Base-by-base conservation (phyloP, 192 early-diverging fungal genomes). In the Podila epicladia region DNA sequence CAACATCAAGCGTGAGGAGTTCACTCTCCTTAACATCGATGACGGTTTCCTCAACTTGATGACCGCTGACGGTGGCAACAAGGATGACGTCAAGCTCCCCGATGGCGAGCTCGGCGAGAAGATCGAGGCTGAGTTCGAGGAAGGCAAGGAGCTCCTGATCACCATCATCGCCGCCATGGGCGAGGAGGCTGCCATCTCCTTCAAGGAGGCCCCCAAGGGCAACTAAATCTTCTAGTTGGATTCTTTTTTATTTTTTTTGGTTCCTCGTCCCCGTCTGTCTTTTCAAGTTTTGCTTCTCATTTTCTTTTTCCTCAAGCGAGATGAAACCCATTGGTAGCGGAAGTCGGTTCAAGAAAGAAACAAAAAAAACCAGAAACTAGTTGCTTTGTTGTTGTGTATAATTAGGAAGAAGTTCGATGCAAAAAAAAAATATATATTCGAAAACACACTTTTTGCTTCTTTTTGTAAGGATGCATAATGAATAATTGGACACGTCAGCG, bases 11-110 rank as follows among this genome's bases (percentile, higher is more conserved):
- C 94, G 96, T 88, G 87, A 76, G 64, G 97, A 98, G 82, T 99
- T 89, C 88, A 65, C 74, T 8, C 91, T 99, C 72, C 67, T 98
- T 74, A 91, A 96, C 87, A 87, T 97, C 72, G 95, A 95, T 69
- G 95, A 97, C 63, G 97, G 91, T 77, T 97, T 93, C 92, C 84
- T 98, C 37, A 91, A 89, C 75, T 90, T 98, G 76, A 94, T 98
- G 95, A 82, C 78, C 45, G 82, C 82, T 20, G 91, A 91, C 67
- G 94, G 94, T 68, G 62, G 70, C 82, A 93, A 90, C 83, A 99
- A 98, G 92, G 98, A 99, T 79, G 98, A 99, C 82, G 93, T 98
- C 89, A 95, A 95, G 92, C 73, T 97, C 69, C 95, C 94, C 64
- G 94, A 95, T 15, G 89, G 87, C 70, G 97, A 97, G 31, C 69